Conservation (phyloP, 2,329 filamentous ascomycete species). For the Blastomyces parvus region DNA sequence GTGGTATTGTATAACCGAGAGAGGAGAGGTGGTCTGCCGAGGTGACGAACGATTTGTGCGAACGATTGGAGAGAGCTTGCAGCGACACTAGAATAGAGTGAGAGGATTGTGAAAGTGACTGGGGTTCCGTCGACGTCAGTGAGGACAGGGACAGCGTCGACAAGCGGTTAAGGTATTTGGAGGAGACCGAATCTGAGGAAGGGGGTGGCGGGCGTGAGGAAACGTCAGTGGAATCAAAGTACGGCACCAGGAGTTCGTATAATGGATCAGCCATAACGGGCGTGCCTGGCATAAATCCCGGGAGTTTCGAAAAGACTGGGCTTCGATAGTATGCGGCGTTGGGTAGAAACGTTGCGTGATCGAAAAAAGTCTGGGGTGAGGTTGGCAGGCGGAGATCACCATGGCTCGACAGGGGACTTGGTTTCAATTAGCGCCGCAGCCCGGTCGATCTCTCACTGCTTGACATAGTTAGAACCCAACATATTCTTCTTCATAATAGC, state of each 20-base stretch:
- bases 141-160: conserved; percentile 66
- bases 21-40: conserved; percentile 70
- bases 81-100: conserved; percentile 74
- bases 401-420: neutral
- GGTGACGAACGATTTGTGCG: conserved; percentile 72
- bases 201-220: conserved; percentile 31
- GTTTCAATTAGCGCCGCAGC: neutral
- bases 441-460: neutral
- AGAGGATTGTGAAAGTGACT: conserved; percentile 67
- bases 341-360: neutral
- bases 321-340: neutral
- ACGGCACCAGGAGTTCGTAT: conserved; percentile 61
- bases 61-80: conserved; percentile 80
- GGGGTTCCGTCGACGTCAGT: conserved; percentile 64
- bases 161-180: conserved; percentile 66
- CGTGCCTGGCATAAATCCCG: neutral
- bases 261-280: conserved; percentile 58
- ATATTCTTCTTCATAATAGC: neutral
- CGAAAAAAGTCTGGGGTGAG: neutral
- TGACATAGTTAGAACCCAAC: neutral
- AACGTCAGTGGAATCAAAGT: conserved; percentile 41
- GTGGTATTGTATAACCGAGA: conserved; percentile 61
- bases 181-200: conserved; percentile 36
- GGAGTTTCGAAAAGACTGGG: neutral
- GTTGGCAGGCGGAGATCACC: neutral